Conservation (phyloP, 352 stramenopile genomes). For the Phytophthora pluvialis region DNA sequence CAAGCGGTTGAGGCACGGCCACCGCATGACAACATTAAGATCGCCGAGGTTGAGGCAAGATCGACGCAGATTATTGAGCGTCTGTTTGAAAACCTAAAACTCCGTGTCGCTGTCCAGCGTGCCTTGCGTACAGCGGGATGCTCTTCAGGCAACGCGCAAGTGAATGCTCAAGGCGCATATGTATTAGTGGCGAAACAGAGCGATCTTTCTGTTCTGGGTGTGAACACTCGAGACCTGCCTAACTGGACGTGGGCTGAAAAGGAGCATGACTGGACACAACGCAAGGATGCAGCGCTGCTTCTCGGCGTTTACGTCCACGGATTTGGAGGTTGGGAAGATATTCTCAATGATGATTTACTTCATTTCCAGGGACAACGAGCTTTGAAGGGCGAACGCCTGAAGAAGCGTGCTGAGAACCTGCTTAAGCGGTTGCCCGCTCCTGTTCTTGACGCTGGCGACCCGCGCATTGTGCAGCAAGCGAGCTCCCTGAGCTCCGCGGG, state of each 20-base stretch:
- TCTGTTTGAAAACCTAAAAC: constrained; percentile 88
- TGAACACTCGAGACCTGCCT: constrained; percentile 64
- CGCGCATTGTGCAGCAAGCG: constrained; percentile 64
- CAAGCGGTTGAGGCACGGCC: constrained; percentile 52
- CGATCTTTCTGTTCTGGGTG: constrained; percentile 69
- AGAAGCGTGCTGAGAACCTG: constrained; percentile 86
- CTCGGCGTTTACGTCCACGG: constrained; percentile 87
- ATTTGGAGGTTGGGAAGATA: constrained; percentile 88
- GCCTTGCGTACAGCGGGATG: constrained; percentile 59
- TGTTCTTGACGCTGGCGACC: constrained; percentile 58
- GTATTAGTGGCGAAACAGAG: constrained; percentile 73
- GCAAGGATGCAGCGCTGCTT: constrained; percentile 82
- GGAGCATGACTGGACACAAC: constrained; percentile 80
- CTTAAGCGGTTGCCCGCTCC: constrained; percentile 76
- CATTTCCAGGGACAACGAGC: constrained; percentile 82
- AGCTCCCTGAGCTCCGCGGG: constrained; percentile 42
- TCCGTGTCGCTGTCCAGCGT: constrained; percentile 82
- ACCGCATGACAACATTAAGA: constrained; percentile 80
- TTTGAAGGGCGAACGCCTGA: constrained; percentile 83
- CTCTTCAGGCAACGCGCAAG: constrained; percentile 43
- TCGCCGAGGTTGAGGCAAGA: constrained; percentile 76
- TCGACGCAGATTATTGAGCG: constrained; percentile 80
- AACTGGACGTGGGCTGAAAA: constrained; percentile 83
- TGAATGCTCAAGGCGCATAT: constrained; percentile 68
- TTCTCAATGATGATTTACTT: constrained; percentile 82